Evolutionary conservation across 139 green algal species (phyloP), one percentile per base, ranked within the genome.

Genomic region (Haematococcus lacustris): DNA sequence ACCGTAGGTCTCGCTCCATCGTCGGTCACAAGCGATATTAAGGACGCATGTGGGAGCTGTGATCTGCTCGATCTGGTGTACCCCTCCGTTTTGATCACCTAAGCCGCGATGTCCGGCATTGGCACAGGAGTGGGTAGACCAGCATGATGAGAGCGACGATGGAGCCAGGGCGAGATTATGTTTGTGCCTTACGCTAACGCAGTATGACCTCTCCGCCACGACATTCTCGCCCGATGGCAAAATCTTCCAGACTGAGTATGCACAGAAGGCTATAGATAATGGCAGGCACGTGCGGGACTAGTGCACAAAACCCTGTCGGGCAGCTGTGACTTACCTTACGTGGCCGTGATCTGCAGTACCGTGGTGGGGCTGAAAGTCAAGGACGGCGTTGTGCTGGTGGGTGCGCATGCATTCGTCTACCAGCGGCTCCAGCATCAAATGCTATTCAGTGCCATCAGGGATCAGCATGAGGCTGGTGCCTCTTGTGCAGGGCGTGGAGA

Each of bases 241-340:
- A 32, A 87, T 99, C 1, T 99, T 99, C 74, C 96, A 99, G 76
- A 95, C 90, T 37, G 96, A 99, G 69, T 99, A 99, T 80, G 96
- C 96, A 1, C 86, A 93, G 63, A 99, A 99, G 68, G 94, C 96
- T n/a, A 91, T 98, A 30, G 96, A 99, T 81, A 98, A 91, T 80
- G 91, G 89, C 81, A 93, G 94, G 92, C 97, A 75, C 28, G 88
- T 38, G 25, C n/a, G n/a, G n/a, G n/a, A n/a, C n/a, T n/a, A n/a
- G n/a, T 50, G 63, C 47, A 57, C 13, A n/a, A 13, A 57, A 70
- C 7, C 30, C 23, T 70, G 63, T 51, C 23, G 17, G 3, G 25
- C 70, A 3, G 26, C 35, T n/a, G 28, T 33, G 34, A 3, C 62
- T 38, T 53, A 38, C 35, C 50, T 21, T 38, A 1, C 51, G 40